phyloP scores from a whole-genome alignment of 352 stramenopile species.

The Phytophthora palmivora region DNA sequence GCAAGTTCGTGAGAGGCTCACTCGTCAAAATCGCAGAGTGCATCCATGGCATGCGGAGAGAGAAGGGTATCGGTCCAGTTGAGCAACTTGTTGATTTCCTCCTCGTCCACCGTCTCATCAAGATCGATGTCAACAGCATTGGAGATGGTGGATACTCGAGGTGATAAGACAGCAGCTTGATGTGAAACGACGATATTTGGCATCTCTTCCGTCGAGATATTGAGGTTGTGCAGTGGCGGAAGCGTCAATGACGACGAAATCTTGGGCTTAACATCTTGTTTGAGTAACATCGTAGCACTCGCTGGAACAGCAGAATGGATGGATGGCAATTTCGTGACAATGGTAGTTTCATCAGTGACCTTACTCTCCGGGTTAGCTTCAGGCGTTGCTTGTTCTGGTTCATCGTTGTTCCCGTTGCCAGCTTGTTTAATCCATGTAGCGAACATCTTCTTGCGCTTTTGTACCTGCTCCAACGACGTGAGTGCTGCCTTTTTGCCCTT shows the following conservation, averaged over 20 bases:
- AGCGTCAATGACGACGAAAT: slow-evolving; percentile 9
- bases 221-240: slow-evolving; percentile 10
- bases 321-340: slow-evolving; percentile 29
- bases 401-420: slow-evolving; percentile 10
- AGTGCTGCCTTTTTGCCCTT: slow-evolving; percentile 39
- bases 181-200: not conserved
- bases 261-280: slow-evolving; percentile 5
- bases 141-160: not conserved
- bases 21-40: slow-evolving; percentile 48
- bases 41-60: slow-evolving; percentile 52
- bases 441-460: slow-evolving; percentile 79
- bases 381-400: slow-evolving; percentile 4
- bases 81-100: slow-evolving; percentile 79
- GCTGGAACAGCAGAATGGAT: slow-evolving; percentile 29
- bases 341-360: slow-evolving; percentile 1
- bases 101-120: slow-evolving; percentile 79
- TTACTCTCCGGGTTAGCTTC: slow-evolving; percentile 9
- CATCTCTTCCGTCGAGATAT: not conserved
- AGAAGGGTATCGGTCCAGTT: slow-evolving; percentile 83
- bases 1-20: slow-evolving; percentile 1
- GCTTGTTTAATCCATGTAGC: slow-evolving; percentile 72
- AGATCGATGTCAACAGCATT: slow-evolving; percentile 34
- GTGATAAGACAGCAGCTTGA: slow-evolving; percentile 9
- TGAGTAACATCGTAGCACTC: slow-evolving; percentile 23
- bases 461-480: slow-evolving; percentile 60